Evolutionary conservation across 2,329 filamentous ascomycete genomes (phyloP).

Genomic region (Berkeleyomyces rouxiae): DNA sequence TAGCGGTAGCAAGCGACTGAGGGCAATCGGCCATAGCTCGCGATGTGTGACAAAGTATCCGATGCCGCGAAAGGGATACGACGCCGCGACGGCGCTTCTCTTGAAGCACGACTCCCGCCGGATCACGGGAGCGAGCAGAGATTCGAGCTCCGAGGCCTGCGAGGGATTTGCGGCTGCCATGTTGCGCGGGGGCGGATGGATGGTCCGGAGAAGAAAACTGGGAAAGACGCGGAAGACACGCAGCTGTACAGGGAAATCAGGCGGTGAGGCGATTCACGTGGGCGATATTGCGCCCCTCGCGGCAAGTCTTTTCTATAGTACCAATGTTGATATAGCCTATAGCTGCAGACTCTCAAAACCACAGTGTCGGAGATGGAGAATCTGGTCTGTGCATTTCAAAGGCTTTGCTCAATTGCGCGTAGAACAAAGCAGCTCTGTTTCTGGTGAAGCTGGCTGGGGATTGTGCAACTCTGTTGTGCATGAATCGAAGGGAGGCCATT

Average conservation of each 20-base stretch:
- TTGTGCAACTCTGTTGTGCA: not conserved
- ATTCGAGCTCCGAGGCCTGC: conserved; percentile 1
- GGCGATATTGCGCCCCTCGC: not conserved
- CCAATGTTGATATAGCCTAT: not conserved
- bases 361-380: not conserved
- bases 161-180: not conserved
- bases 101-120: not conserved
- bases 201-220: not conserved
- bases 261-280: not conserved
- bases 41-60: conserved; percentile 64
- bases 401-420: not conserved
- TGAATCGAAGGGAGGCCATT: not conserved
- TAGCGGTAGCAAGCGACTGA: conserved; percentile 61
- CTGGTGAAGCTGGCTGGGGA: not conserved
- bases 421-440: not conserved
- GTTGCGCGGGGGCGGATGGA: not conserved
- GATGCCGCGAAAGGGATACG: conserved; percentile 53
- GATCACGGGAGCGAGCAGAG: not conserved
- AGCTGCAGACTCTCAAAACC: not conserved
- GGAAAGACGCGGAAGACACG: too few species aligned
- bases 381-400: not conserved
- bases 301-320: not conserved
- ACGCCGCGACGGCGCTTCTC: conserved; percentile 30
- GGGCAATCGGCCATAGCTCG: conserved; percentile 69
- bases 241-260: not conserved